Evolutionary conservation across 164 flowering plant genomes (phyloP), one percentile per base, ranked within the genome.

Genomic region (Echeveria elegans): DNA sequence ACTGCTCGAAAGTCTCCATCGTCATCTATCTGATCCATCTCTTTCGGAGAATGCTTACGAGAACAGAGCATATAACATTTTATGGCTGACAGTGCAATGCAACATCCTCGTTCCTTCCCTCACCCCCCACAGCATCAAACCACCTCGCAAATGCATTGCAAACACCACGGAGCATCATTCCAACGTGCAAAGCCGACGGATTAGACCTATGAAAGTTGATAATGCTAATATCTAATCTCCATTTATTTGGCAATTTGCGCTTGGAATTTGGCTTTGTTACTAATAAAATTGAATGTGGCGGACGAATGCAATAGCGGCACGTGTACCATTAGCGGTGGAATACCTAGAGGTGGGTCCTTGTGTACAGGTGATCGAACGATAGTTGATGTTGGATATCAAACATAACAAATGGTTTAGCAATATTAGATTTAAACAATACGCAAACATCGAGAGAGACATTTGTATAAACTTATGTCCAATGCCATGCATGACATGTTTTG

Each of bases 401-500:
- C n/a, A n/a, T n/a, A n/a, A n/a, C n/a, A n/a, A n/a, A n/a, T n/a
- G n/a, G n/a, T n/a, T n/a, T n/a, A n/a, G n/a, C n/a, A n/a, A n/a
- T n/a, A n/a, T n/a, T n/a, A n/a, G n/a, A n/a, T n/a, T n/a, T n/a
- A n/a, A n/a, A n/a, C n/a, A n/a, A n/a, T n/a, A n/a, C n/a, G n/a
- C n/a, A n/a, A n/a, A n/a, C n/a, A 12, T 52, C 18, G 12, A 10
- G 16, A 41, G 3, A 41, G 18, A 41, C 47, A 41, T 10, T 3
- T 45, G 5, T 16, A 19, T 47, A 47, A 21, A 47, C 21, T 47
- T 47, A 47, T 16, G n/a, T 47, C 6, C 21, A 47, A 4, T 47
- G 52, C n/a, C 52, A 47, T 47, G 52, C 52, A 47, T 47, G 52
- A 47, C 52, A 47, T 47, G 21, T 47, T 47, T 47, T 47, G 52